Evolutionary conservation across 164 flowering plant species (phyloP).

Genomic region (Tinospora cordifolia): DNA sequence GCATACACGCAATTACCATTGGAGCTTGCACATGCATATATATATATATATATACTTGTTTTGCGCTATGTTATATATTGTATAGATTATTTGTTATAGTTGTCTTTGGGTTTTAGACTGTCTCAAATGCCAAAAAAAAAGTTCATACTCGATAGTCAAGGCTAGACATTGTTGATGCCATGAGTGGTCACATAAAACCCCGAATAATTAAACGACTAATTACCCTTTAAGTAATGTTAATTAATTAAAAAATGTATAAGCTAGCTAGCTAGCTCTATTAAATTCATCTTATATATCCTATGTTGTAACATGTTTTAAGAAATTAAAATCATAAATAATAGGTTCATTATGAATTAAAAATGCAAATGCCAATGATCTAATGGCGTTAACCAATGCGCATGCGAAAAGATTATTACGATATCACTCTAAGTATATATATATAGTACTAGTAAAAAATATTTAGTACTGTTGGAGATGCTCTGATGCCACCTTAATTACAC

Average conservation of each 20-base stretch:
- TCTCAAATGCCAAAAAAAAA: conserved; percentile 9
- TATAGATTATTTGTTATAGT: neutral
- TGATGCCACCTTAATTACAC: no score
- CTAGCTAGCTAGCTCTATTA: no score
- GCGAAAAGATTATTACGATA: neutral
- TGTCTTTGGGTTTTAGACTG: conserved; percentile 20
- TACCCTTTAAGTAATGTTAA: neutral
- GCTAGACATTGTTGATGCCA: conserved; percentile 26
- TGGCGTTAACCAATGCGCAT: neutral
- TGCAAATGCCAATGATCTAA: neutral
- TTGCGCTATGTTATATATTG: neutral
- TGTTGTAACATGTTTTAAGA: no score
- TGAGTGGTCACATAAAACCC: conserved; percentile 34
- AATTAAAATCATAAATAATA: neutral
- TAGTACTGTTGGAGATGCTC: no score
- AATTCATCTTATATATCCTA: no score
- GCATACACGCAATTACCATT: no score
- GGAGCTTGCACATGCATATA: no score
- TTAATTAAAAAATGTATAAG: no score
- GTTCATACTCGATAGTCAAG: conserved; percentile 1
- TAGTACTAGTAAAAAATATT: no score
- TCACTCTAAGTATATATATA: no score
- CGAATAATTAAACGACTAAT: conserved; percentile 17
- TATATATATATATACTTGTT: no score
- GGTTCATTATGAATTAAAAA: neutral